phyloP scores from a whole-genome alignment of 306 rosid species.

The Sicyos edulis region DNA sequence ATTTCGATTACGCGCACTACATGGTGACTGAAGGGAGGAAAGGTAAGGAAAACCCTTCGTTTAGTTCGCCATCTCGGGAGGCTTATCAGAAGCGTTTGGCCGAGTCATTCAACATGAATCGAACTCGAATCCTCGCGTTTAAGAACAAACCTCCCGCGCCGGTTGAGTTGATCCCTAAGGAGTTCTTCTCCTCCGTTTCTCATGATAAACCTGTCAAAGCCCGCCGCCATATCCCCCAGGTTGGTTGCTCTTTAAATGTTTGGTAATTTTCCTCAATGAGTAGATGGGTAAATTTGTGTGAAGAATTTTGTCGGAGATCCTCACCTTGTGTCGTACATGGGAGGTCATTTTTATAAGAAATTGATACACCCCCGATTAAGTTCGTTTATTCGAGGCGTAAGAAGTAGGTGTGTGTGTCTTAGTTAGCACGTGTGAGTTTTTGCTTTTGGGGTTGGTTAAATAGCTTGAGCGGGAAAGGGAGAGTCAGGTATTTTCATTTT shows the following conservation, averaged over 20 bases:
- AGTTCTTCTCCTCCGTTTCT: slow-evolving; percentile 27
- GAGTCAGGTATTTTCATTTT: no score
- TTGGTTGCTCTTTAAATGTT: slow-evolving; percentile 1
- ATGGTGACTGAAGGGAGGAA: slow-evolving; percentile 44
- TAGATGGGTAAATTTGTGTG: not conserved
- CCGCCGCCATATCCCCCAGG: slow-evolving; percentile 65
- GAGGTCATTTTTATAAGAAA: no score
- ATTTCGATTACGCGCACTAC: slow-evolving; percentile 38
- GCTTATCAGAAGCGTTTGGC: slow-evolving; percentile 53
- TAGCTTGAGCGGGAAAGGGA: no score
- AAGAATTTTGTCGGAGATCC: no score
- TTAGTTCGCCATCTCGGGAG: slow-evolving; percentile 45
- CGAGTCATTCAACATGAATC: slow-evolving; percentile 58
- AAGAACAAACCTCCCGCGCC: slow-evolving; percentile 69
- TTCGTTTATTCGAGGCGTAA: no score
- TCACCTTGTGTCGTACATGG: no score
- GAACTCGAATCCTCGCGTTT: slow-evolving; percentile 63
- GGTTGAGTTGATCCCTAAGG: slow-evolving; percentile 40
- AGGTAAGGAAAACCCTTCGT: slow-evolving; percentile 49
- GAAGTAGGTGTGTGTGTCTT: no score
- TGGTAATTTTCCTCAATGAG: not conserved
- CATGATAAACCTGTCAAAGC: slow-evolving; percentile 38
- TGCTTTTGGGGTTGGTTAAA: no score
- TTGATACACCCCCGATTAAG: no score
- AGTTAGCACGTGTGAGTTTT: no score